Percentiles rank a stretch among this genome's conserved stretches.
These are phyloP conservation scores for Rosa lucieae DNA, from an alignment of 306 rosid species.

Conservation along the genomic window DNA sequence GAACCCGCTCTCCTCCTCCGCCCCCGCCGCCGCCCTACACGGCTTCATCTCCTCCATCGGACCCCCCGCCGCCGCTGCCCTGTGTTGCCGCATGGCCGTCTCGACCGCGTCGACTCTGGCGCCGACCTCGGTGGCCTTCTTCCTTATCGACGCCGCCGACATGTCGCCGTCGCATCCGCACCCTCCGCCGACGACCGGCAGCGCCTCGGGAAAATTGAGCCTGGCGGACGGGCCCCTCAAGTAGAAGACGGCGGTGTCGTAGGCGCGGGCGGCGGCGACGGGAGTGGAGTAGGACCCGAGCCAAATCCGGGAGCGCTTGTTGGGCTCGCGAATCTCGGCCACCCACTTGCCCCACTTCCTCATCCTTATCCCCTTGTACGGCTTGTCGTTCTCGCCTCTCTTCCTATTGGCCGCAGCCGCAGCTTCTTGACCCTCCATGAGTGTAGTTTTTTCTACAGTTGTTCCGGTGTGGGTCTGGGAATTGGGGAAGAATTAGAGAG, in stretches of 20 bases:
- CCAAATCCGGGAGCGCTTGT: slow-evolving; percentile 96
- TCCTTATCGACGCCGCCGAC: slow-evolving; percentile 88
- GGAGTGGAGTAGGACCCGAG: slow-evolving; percentile 95
- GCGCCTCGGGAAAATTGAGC: slow-evolving; percentile 79
- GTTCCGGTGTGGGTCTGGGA: not conserved
- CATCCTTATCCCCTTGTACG: slow-evolving; percentile 98
- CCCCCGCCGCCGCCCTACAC: not conserved
- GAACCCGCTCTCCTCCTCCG: slow-evolving; percentile 28
- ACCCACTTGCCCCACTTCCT: slow-evolving; percentile 99
- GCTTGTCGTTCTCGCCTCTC: slow-evolving; percentile 51
- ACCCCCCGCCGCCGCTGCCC: not conserved
- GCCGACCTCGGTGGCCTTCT: slow-evolving; percentile 92
- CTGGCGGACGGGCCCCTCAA: slow-evolving; percentile 89
- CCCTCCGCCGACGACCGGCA: slow-evolving; percentile 35
- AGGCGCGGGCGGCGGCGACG: slow-evolving; percentile 91
- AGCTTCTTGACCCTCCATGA: slow-evolving; percentile 19
- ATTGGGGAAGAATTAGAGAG: not conserved
- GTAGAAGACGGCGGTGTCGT: slow-evolving; percentile 91
- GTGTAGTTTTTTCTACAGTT: too few species aligned
- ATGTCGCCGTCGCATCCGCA: slow-evolving; percentile 38
- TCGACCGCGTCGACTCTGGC: slow-evolving; percentile 86
- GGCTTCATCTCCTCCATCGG: slow-evolving; percentile 29
- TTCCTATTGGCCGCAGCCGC: slow-evolving; percentile 23
- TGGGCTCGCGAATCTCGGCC: slow-evolving; percentile 97
- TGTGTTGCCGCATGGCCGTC: slow-evolving; percentile 45